Evolutionary conservation across 2,329 filamentous ascomycete genomes (phyloP), one percentile per base, ranked within the genome.

Genomic region (Ampelomyces quisqualis): DNA sequence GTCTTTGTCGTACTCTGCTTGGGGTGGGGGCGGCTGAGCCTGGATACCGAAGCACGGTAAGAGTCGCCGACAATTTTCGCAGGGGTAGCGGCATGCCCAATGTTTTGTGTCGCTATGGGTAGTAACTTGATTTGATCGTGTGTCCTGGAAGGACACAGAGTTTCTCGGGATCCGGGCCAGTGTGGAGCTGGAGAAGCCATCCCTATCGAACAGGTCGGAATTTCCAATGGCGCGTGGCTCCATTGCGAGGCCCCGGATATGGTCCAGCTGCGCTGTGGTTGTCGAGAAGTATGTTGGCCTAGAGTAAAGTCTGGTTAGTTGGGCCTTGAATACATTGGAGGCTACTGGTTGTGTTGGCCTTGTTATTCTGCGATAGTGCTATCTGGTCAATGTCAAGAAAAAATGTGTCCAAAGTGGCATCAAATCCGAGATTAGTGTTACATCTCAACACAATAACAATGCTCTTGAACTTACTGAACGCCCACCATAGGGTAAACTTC

Each of bases 151-250:
- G 21, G 21, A 6, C 10, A 10, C 21, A 23, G 21, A 10, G 6
- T n/a, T n/a, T n/a, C n/a, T n/a, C n/a, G n/a, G n/a, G n/a, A n/a
- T n/a, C n/a, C n/a, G n/a, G n/a, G n/a, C n/a, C n/a, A n/a, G n/a
- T n/a, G n/a, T n/a, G n/a, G n/a, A n/a, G n/a, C n/a, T n/a, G n/a
- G 33, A 35, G 13, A 35, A 26, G 8, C 7, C 33, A 4, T 35
- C 6, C 14, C 4, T 19, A 18, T n/a, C 18, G 33, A 35, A 35
- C 8, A 26, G 21, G 7, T 11, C n/a, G 7, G 21, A 23, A 3
- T 18, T 13, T 4, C 33, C 33, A 13, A 35, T 19, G 4, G 4
- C 33, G 7, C 21, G 33, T 11, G 7, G 4, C 7, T 35, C 23
- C 21, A 35, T 15, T 9, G 33, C 33, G 10, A 35, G 13, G 14